Base-by-base conservation (phyloP, 2,329 filamentous ascomycete species). In the Alternaria solani region DNA sequence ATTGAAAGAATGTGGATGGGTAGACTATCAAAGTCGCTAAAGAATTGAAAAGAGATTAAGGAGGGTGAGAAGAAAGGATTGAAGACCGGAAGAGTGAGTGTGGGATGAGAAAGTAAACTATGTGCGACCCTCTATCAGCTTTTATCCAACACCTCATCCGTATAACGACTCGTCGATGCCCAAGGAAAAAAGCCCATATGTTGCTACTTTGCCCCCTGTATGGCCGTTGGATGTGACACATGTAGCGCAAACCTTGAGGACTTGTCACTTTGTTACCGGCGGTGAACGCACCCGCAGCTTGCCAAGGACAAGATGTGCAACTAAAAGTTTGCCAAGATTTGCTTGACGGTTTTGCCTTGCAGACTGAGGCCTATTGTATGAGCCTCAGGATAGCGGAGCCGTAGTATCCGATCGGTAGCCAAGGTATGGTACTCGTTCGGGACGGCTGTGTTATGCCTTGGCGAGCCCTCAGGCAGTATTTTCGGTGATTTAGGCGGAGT, bases 21-120 rank as follows among this genome's bases (percentile, higher is more conserved):
- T 70, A 66, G 72, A 77, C 74, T 77, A 68, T 77, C 74, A 77
- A 77, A 77, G 74, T 69, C 73, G 69, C 69, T 42, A 62, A 57
- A 64, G 63, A 68, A 66, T 48, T 62, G 57, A 61, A 65, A 39
- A 25, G 36, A 64, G 67, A 75, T 74, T 73, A 75, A 70, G 55
- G 55, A 66, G 65, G 65, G 47, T 56, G 51, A 54, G 59, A 66
- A 57, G 62, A 65, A 63, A 59, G 62, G 65, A 32, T 54, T 61
- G 54, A 53, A 36, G 46, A 63, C 30, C 42, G 55, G 59, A 52
- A 54, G 55, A 56, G 62, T 64, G 66, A 69, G 67, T 68, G 65
- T 65, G 62, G 64, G 68, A 70, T 67, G 65, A 67, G 26, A 30
- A 20, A 11, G 36, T 26, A 62, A 59, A 55, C 26, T 48, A 36